Evolutionary conservation across 2,329 filamentous ascomycete species (phyloP).

Genomic region (Furcasterigmium furcatum): DNA sequence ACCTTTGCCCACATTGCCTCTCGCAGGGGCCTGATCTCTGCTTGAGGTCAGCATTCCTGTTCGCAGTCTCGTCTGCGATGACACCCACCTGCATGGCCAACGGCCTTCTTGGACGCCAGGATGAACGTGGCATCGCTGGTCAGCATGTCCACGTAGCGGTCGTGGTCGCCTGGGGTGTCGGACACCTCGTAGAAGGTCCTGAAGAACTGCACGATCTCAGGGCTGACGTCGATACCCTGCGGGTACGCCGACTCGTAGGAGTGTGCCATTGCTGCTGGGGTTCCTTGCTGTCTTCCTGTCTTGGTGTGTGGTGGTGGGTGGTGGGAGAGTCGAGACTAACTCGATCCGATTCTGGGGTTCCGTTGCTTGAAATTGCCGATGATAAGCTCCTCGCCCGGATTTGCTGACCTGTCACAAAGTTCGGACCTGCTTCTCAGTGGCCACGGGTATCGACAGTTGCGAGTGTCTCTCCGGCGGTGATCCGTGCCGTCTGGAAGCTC

Average conservation of each 20-base stretch:
- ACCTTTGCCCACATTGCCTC: constrained; percentile 25
- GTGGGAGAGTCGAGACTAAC: no score
- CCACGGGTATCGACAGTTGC: no score
- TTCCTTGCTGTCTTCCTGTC: background rate
- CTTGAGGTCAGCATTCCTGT: background rate
- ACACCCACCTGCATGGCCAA: constrained; percentile 19
- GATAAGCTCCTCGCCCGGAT: no score
- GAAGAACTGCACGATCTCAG: constrained; percentile 20
- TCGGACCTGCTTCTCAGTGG: no score
- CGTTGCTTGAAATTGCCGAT: no score
- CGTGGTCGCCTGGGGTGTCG: constrained; percentile 22
- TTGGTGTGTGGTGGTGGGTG: no score
- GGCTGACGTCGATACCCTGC: constrained; percentile 12
- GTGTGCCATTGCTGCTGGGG: background rate
- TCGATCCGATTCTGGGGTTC: no score
- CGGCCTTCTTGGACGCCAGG: constrained; percentile 20
- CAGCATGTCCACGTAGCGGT: constrained; percentile 23
- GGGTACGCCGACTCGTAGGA: constrained; percentile 16
- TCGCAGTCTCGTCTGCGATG: background rate
- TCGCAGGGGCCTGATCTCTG: constrained; percentile 23
- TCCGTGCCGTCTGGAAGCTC: no score
- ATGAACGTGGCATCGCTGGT: constrained; percentile 23
- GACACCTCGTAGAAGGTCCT: constrained; percentile 24
- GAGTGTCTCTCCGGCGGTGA: no score
- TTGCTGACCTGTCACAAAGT: no score